Conservation (phyloP, 768 basidiomycete species). For the Naematelia encephala region DNA sequence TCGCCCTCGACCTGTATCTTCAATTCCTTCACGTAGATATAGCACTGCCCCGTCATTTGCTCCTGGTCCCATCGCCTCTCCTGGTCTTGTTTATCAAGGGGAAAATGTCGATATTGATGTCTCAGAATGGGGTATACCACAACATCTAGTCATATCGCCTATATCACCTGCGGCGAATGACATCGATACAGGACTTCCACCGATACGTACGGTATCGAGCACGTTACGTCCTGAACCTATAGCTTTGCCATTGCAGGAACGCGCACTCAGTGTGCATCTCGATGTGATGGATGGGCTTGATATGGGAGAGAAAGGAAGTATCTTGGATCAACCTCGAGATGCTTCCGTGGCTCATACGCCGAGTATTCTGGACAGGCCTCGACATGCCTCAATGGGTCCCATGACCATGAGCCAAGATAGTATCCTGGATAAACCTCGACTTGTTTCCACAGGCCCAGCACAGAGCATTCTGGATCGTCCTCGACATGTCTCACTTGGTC, state of each 20-base stretch:
- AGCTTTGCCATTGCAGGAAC: not conserved
- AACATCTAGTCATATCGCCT: constrained; percentile 20
- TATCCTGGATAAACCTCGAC: not conserved
- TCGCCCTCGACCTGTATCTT: too few species aligned
- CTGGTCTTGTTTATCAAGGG: too few species aligned
- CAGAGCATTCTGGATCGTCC: not conserved
- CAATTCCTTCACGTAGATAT: too few species aligned
- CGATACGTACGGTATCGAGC: not conserved
- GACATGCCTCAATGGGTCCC: too few species aligned
- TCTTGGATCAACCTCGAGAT: too few species aligned
- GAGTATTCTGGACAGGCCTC: too few species aligned
- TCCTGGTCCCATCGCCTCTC: too few species aligned
- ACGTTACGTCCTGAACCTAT: not conserved
- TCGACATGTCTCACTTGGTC: not conserved
- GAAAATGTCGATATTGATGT: constrained; percentile 18
- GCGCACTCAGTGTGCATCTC: constrained; percentile 9
- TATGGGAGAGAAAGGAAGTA: too few species aligned
- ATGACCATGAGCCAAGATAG: not conserved
- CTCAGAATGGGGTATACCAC: constrained; percentile 34
- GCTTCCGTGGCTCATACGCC: too few species aligned
- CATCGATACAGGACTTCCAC: not conserved
- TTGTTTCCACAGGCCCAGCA: too few species aligned
- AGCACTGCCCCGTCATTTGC: too few species aligned
- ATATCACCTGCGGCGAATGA: not conserved
- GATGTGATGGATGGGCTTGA: constrained; percentile 13